A percentile compares a stretch with the other conserved stretches of the same genome.
These are phyloP conservation scores for Tuber umbilicatum DNA, from an alignment of 495 filamentous ascomycete genomes.

Conservation along the genomic window DNA sequence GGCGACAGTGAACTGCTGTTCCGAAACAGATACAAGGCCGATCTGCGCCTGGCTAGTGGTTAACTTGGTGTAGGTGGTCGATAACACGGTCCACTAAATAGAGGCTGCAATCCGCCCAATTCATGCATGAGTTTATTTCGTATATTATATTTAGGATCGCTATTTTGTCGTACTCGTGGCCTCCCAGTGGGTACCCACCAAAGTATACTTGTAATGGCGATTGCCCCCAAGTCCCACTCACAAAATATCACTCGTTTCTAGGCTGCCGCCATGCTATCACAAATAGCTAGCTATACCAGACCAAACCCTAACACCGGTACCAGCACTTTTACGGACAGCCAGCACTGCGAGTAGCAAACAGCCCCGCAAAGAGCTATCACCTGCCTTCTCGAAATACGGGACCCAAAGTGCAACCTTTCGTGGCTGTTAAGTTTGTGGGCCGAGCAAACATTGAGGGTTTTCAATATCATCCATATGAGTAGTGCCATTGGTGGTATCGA, in stretches of 20 bases:
- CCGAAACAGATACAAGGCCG: not conserved
- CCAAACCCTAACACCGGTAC: not conserved
- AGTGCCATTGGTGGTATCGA: not conserved
- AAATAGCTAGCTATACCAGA: not conserved
- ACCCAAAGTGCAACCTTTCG: no score
- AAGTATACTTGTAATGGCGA: not conserved
- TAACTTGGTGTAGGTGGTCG: not conserved
- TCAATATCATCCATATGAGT: not conserved
- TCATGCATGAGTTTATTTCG: not conserved
- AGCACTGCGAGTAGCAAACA: not conserved
- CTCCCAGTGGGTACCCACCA: not conserved
- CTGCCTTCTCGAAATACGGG: not conserved
- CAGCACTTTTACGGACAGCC: not conserved
- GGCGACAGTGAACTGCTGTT: not conserved
- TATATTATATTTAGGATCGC: not conserved
- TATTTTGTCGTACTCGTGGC: not conserved
- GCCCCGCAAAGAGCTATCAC: not conserved
- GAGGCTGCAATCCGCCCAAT: not conserved
- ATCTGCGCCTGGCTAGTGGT: not conserved
- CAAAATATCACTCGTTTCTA: not conserved
- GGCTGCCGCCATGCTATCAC: not conserved
- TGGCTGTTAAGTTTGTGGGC: no score
- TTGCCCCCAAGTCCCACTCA: not conserved
- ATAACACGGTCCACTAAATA: not conserved
- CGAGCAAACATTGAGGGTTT: not conserved